phyloP scores from a whole-genome alignment of 805 yeast genomes.

The Candida awuae region DNA sequence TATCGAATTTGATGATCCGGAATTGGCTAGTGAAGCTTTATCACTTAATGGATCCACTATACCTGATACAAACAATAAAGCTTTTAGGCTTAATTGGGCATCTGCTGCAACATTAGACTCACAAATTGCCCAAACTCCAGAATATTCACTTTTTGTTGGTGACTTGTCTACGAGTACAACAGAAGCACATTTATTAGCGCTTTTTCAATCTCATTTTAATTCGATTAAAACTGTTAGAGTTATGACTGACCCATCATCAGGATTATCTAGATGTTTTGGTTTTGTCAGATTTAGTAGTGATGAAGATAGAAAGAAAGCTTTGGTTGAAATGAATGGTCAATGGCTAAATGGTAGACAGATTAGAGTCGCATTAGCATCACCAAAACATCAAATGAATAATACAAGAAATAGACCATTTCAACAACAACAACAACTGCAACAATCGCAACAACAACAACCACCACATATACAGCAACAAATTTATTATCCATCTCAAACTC shows the following conservation, averaged over 20 bases:
- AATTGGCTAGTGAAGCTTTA: slow-evolving; percentile 63
- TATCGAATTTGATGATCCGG: slow-evolving; percentile 61
- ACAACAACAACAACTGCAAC: neutral
- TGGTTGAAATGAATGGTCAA: slow-evolving; percentile 68
- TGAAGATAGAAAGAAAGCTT: slow-evolving; percentile 58
- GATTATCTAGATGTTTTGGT: slow-evolving; percentile 72
- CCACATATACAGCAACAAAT: slow-evolving; percentile 3
- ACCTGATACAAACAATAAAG: slow-evolving; percentile 51
- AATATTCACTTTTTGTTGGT: slow-evolving; percentile 74
- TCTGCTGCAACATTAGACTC: slow-evolving; percentile 70
- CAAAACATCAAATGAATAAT: slow-evolving; percentile 44
- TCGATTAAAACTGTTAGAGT: slow-evolving; percentile 75
- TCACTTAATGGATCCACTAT: slow-evolving; percentile 56
- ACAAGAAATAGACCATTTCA: slow-evolving; percentile 14
- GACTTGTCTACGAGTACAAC: slow-evolving; percentile 72
- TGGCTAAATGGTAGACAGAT: slow-evolving; percentile 75
- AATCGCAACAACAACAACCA: slow-evolving; percentile 6
- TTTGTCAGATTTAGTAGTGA: slow-evolving; percentile 71
- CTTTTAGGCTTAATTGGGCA: slow-evolving; percentile 77
- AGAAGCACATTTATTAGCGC: slow-evolving; percentile 66
- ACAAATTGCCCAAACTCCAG: slow-evolving; percentile 66
- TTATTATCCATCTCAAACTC: slow-evolving; percentile 15
- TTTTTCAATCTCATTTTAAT: slow-evolving; percentile 58
- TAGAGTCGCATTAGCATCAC: slow-evolving; percentile 73
- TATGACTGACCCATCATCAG: slow-evolving; percentile 78